Conservation (phyloP, 495 filamentous ascomycete species). For the Opeltia flavorubescens region DNA sequence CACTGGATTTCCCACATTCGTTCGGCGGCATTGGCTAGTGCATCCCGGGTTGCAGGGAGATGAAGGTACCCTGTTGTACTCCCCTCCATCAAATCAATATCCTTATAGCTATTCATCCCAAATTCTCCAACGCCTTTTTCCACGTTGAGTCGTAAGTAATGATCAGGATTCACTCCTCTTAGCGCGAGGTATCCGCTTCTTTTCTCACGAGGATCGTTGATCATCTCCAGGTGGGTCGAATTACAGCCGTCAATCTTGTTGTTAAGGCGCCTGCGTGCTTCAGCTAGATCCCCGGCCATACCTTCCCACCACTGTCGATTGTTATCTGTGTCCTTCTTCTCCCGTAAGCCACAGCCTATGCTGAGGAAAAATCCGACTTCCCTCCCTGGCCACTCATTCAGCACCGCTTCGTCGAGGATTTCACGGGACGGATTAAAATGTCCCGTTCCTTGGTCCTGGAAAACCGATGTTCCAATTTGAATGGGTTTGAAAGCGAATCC, state of each 20-base stretch:
- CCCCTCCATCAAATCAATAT: constrained; percentile 83
- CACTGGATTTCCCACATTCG: constrained; percentile 37
- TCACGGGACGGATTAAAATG: constrained; percentile 75
- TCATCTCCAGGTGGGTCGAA: constrained; percentile 73
- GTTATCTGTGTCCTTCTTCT: constrained; percentile 43
- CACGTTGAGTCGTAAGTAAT: constrained; percentile 95
- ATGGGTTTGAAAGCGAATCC: constrained; percentile 93
- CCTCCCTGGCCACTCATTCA: constrained; percentile 89
- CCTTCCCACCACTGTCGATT: constrained; percentile 82
- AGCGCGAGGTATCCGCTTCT: constrained; percentile 52
- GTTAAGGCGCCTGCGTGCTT: constrained; percentile 71
- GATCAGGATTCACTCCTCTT: constrained; percentile 68
- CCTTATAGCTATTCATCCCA: constrained; percentile 96
- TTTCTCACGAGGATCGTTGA: constrained; percentile 13
- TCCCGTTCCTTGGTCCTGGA: constrained; percentile 84
- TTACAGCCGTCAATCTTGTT: constrained; percentile 92
- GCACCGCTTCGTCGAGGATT: constrained; percentile 74
- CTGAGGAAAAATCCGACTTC: constrained; percentile 83
- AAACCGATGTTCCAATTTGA: constrained; percentile 80
- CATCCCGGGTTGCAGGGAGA: constrained; percentile 54
- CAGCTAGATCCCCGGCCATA: constrained; percentile 79
- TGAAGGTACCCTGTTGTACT: constrained; percentile 75
- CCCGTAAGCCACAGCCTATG: constrained; percentile 80
- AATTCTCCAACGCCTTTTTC: constrained; percentile 96
- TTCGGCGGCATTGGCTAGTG: constrained; percentile 60